A percentile compares a stretch with the other conserved stretches of the same genome.
Evolutionary conservation across 2,329 filamentous ascomycete genomes (phyloP).

Genomic region (Balansia obtecta): DNA sequence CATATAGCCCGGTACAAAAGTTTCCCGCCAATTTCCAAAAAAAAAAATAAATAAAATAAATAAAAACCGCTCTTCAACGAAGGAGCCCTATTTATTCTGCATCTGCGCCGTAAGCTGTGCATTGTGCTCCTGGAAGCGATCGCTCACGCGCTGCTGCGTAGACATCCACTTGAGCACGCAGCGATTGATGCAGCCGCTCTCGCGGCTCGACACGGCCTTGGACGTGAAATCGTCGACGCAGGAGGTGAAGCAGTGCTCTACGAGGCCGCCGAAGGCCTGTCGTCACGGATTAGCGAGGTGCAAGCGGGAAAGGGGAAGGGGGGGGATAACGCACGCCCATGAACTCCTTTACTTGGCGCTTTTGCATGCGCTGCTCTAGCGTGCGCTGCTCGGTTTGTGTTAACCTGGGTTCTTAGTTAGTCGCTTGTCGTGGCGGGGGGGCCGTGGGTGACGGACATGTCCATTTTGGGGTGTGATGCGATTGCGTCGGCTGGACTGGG

Average conservation of each 20-base stretch:
- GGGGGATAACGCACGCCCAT: slow-evolving; percentile 61
- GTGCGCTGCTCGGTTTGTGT: slow-evolving; percentile 75
- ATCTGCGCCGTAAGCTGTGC: slow-evolving; percentile 44
- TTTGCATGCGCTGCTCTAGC: slow-evolving; percentile 89
- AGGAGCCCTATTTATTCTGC: slow-evolving; percentile 34
- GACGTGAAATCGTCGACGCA: slow-evolving; percentile 98
- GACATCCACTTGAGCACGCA: slow-evolving; percentile 97
- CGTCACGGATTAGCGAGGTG: not conserved
- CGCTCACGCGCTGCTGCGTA: slow-evolving; percentile 75
- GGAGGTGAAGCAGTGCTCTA: slow-evolving; percentile 87
- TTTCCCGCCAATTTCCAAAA: too few species aligned
- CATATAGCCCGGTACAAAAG: too few species aligned
- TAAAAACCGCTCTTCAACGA: too few species aligned
- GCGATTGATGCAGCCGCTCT: slow-evolving; percentile 83
- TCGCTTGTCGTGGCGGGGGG: not conserved
- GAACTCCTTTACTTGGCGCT: slow-evolving; percentile 98
- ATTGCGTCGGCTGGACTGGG: not conserved
- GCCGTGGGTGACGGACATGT: slow-evolving; percentile 6
- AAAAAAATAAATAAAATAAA: too few species aligned
- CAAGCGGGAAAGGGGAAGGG: not conserved
- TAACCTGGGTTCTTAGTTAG: slow-evolving; percentile 33
- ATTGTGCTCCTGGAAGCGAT: slow-evolving; percentile 71
- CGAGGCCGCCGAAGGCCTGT: slow-evolving; percentile 29
- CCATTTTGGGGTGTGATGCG: slow-evolving; percentile 5
- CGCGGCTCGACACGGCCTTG: slow-evolving; percentile 78